Evolutionary conservation across 1,139 yeast species (phyloP), one percentile per base, ranked within the genome.

Genomic region (Lipomyces yarrowii): DNA sequence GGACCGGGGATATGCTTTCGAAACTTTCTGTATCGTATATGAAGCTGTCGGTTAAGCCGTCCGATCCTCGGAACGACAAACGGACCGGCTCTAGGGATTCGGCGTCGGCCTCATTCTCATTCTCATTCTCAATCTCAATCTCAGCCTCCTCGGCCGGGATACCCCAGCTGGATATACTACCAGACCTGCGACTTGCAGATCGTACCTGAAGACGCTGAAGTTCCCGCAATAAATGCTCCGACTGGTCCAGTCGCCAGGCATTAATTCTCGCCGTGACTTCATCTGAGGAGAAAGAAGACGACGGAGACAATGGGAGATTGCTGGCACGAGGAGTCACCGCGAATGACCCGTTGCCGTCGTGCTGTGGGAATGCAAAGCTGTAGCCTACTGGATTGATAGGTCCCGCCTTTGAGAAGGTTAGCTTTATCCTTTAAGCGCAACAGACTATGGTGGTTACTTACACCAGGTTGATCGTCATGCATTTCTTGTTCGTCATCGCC

Each of bases 221-320:
- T 67, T 77, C 79, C 58, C 74, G 73, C 56, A 73, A 64, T 23
- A 77, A 72, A 18, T 74, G 74, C 69, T 75, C 75, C 39, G 79
- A 74, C 72, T 79, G 81, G 65, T 77, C 79, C 18, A 78, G 70
- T 26, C 81, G 71, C 81, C 81, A 79, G 33, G 78, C 78, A 67
- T 78, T 78, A 42, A 79, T 74, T 18, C 81, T 74, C 30, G 77
- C 80, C 37, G 74, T 69, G 57, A 75, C 62, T 53, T 75, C 78
- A n/a, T 72, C 73, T 2, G 74, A 67, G 15, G 71, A 62, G 11
- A 54, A 57, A 30, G 61, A 59, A 56, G 62, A 61, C 48, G 59
- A 56, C 46, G 59, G 56, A 35, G 54, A 63, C 53, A 33, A 58
- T 54, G 57, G 67, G 2, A 59, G 58, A 51, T 46, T 37, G 33